Percentiles rank a stretch among this genome's conserved stretches.
These are phyloP conservation scores for Bipolaris bicolor DNA, from an alignment of 2,329 filamentous ascomycete genomes.

Conservation along the genomic window DNA sequence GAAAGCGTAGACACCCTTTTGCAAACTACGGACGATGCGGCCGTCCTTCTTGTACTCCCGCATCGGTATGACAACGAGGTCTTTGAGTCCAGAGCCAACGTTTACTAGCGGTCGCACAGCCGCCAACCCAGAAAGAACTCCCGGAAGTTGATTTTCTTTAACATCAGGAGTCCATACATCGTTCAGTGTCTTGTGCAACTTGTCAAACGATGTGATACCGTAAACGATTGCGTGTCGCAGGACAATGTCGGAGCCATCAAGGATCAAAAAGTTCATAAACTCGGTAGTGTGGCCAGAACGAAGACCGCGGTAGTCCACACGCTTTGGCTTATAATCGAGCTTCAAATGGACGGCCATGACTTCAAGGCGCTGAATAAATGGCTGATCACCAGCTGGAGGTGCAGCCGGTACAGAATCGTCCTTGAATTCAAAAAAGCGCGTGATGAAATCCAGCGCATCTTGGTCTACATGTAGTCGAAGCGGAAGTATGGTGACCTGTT, in stretches of 20 bases:
- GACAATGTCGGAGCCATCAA: constrained; percentile 86
- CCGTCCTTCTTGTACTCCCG: constrained; percentile 94
- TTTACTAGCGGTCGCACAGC: constrained; percentile 91
- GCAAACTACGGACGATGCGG: constrained; percentile 85
- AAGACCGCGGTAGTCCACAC: constrained; percentile 93
- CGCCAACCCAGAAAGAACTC: constrained; percentile 85
- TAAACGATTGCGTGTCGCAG: constrained; percentile 91
- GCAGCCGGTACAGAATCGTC: constrained; percentile 68
- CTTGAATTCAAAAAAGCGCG: constrained; percentile 97
- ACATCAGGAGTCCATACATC: constrained; percentile 97
- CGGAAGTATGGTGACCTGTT: constrained; percentile 72
- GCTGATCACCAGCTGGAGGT: constrained; percentile 66
- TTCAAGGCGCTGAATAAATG: constrained; percentile 89
- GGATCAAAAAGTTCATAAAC: constrained; percentile 97
- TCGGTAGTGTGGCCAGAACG: constrained; percentile 93
- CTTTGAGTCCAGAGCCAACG: constrained; percentile 82
- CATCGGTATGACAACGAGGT: constrained; percentile 88
- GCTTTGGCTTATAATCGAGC: constrained; percentile 96
- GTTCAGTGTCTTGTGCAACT: constrained; percentile 86
- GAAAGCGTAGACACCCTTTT: constrained; percentile 88
- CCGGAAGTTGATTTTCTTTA: constrained; percentile 83
- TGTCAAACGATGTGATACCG: constrained; percentile 87
- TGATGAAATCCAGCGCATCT: constrained; percentile 96
- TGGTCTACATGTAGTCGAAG: constrained; percentile 94
- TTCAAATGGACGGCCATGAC: constrained; percentile 82